Evolutionary conservation across 1,139 yeast genomes (phyloP), one percentile per base, ranked within the genome.

Genomic region (Hansenula lynferdii): DNA sequence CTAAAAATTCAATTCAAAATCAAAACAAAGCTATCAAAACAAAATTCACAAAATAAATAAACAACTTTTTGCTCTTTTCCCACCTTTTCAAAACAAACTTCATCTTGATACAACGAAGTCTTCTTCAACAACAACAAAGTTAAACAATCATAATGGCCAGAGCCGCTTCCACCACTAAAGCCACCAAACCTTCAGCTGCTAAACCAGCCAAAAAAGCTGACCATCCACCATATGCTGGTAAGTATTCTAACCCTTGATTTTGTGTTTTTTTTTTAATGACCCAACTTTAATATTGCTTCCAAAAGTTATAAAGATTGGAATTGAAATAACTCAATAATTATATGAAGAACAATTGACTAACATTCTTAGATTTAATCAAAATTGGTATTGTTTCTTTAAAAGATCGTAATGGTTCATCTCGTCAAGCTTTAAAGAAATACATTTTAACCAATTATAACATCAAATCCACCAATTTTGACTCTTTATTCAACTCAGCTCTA

Each of bases 321-420:
- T 19, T n/a, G n/a, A n/a, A n/a, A n/a, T n/a, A n/a, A n/a, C n/a
- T n/a, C n/a, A n/a, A n/a, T n/a, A n/a, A n/a, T n/a, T n/a, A n/a
- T n/a, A n/a, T n/a, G n/a, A n/a, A 5, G 31, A 29, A 37, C 42
- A 12, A 19, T 15, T 16, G 19, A 27, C 28, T 27, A 16, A 27
- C 19, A 28, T 47, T 47, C 43, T 44, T 56, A 79, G 95, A 85
- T 44, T 74, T 85, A 79, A 85, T 87, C 61, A 75, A 75, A 54
- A 78, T 83, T 44, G 95, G 95, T 40, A 71, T 87, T 49, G 60
- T 72, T 36, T 67, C 81, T 28, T 73, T 86, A 54, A 84, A 85
- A 57, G 94, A 85, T 55, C 80, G 95, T 66, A 82, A 75, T 46
- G 96, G 96, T 40, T 82, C 94, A 35, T 77, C 83, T 74, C 85